phyloP scores from a whole-genome alignment of 2,329 filamentous ascomycete genomes.

The Colletotrichum horii region DNA sequence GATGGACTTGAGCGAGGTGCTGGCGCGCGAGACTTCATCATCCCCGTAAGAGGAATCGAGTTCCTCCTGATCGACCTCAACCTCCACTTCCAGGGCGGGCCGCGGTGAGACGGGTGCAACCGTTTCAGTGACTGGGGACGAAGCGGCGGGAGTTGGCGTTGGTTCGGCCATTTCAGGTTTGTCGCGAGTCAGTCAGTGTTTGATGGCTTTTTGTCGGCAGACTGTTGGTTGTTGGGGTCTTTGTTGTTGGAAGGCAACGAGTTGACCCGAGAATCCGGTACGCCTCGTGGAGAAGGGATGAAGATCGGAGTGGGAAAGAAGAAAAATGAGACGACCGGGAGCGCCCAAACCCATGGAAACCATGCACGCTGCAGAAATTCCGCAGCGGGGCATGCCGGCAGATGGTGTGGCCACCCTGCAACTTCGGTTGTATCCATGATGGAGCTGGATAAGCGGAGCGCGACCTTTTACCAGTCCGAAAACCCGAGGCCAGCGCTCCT shows the following conservation, averaged over 20 bases:
- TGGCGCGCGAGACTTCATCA: background rate
- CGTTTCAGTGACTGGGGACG: background rate
- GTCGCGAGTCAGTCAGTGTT: background rate
- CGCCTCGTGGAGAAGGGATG: background rate
- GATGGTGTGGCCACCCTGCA: background rate
- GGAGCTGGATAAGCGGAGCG: background rate
- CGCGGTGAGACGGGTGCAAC: background rate
- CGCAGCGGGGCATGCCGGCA: background rate
- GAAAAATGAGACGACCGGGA: background rate
- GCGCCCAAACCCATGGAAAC: background rate
- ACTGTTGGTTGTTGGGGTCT: background rate
- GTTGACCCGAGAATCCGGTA: background rate
- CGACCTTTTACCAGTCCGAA: background rate
- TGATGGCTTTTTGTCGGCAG: background rate
- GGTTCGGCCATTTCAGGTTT: background rate
- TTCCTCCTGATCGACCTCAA: background rate
- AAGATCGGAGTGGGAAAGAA: background rate
- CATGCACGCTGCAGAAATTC: background rate
- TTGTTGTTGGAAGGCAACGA: background rate
- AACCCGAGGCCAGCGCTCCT: background rate
- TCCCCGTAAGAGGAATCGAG: background rate
- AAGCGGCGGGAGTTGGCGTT: background rate
- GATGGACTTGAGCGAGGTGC: slow-evolving; percentile 1
- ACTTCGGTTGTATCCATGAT: background rate
- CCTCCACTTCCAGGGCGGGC: slow-evolving; percentile 1